Conservation (phyloP, 495 filamentous ascomycete species). For the Podospora conica region DNA sequence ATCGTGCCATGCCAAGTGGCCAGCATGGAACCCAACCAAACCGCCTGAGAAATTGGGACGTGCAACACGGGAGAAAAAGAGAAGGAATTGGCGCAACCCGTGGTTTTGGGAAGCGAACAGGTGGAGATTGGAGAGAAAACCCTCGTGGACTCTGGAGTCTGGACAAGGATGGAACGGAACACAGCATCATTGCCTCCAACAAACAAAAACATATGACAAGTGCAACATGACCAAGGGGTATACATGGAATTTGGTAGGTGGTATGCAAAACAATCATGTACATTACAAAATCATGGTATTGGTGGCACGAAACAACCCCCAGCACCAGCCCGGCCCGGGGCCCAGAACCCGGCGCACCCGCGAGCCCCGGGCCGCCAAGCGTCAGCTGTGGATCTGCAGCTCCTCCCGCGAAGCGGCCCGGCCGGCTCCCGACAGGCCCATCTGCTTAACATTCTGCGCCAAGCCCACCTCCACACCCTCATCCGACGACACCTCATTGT, state of each 20-base stretch:
- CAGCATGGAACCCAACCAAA: too few species aligned
- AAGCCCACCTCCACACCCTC: constrained; percentile 22
- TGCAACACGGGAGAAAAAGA: not conserved
- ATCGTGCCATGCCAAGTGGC: not conserved
- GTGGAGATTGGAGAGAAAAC: not conserved
- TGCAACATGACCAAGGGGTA: not conserved
- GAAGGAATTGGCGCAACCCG: not conserved
- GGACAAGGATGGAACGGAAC: not conserved
- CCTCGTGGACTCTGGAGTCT: too few species aligned
- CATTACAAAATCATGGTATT: not conserved
- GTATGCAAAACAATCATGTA: not conserved
- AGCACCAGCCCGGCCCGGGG: not conserved
- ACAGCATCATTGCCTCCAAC: not conserved
- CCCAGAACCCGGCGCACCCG: not conserved
- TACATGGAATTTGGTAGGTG: not conserved
- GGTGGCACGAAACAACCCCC: not conserved
- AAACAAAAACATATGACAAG: not conserved
- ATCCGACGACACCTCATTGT: constrained; percentile 18
- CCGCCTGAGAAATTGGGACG: not conserved
- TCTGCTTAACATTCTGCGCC: constrained; percentile 13
- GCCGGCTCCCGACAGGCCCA: constrained; percentile 10
- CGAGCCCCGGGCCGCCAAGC: not conserved
- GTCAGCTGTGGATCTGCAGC: constrained; percentile 12
- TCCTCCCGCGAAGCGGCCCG: constrained; percentile 5
- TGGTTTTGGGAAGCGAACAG: not conserved